Percentiles rank a stretch among this genome's conserved stretches.
Conservation (phyloP, 176 grass and related monocot species). For the Microstegium vimineum region DNA sequence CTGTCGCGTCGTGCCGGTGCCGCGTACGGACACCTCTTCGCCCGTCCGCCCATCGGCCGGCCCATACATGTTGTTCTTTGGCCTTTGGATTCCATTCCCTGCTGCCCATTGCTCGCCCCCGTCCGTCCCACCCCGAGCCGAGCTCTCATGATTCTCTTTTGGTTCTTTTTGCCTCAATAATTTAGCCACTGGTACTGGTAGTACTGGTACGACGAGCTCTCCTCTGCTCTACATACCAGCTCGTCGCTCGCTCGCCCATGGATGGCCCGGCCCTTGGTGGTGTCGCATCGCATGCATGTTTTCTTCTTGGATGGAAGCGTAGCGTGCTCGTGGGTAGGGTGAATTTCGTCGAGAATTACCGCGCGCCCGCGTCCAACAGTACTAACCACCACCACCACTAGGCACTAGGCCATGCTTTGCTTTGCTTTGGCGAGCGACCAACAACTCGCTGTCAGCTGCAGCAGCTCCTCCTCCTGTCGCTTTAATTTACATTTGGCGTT, state of each 20-base stretch:
- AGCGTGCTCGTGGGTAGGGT: background rate
- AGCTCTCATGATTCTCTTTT: background rate
- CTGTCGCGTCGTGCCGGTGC: background rate
- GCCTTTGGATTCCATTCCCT: background rate
- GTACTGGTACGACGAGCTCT: background rate
- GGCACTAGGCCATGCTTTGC: background rate
- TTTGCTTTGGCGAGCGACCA: background rate
- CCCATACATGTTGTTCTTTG: background rate
- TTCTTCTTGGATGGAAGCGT: background rate
- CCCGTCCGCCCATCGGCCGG: too few relatives aligned
- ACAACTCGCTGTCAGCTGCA: constrained; percentile 19
- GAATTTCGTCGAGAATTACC: background rate
- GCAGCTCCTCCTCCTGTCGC: background rate
- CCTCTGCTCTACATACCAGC: too few relatives aligned
- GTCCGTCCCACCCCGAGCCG: too few relatives aligned
- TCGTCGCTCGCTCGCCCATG: background rate
- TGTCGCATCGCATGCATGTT: background rate
- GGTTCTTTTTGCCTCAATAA: background rate
- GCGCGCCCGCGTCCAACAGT: background rate
- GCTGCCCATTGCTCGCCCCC: background rate
- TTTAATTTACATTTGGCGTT: constrained; percentile 23
- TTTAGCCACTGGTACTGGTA: background rate
- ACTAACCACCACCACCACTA: background rate
- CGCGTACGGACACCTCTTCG: too few relatives aligned
- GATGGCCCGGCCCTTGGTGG: too few relatives aligned